phyloP scores from a whole-genome alignment of 768 basidiomycete species.

The Fomitopsis serialis region DNA sequence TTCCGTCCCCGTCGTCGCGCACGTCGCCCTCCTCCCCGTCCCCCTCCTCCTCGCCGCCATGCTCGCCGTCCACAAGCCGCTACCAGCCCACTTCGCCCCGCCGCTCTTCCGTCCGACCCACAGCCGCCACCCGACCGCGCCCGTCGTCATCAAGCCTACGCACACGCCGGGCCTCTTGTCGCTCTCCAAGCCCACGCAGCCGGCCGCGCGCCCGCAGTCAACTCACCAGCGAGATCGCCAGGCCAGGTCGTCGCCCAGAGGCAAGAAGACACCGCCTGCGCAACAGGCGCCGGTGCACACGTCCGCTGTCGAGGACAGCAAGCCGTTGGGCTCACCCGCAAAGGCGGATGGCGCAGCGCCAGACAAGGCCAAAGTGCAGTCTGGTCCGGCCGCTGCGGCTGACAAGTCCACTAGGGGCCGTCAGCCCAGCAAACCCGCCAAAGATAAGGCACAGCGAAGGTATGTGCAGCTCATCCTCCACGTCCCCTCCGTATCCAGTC shows the following conservation, averaged over 20 bases:
- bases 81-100: slow-evolving; percentile 22
- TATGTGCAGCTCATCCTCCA: slow-evolving; percentile 27
- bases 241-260: slow-evolving; percentile 32
- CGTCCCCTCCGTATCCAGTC: slow-evolving; percentile 15
- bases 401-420: slow-evolving; percentile 29
- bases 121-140: slow-evolving; percentile 65
- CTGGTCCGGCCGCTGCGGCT: slow-evolving; percentile 2
- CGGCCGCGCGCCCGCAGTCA: slow-evolving; percentile 30
- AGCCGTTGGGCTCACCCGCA: slow-evolving; percentile 23
- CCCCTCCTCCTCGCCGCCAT: slow-evolving; percentile 21
- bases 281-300: slow-evolving; percentile 19
- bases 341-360: slow-evolving; percentile 5
- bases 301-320: slow-evolving; percentile 24
- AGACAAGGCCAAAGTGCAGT: slow-evolving; percentile 11
- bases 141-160: slow-evolving; percentile 65
- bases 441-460: slow-evolving; percentile 41
- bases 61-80: slow-evolving; percentile 38
- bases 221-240: slow-evolving; percentile 30
- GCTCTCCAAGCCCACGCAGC: slow-evolving; percentile 50
- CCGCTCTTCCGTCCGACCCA: slow-evolving; percentile 33
- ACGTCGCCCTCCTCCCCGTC: slow-evolving; percentile 16
- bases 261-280: slow-evolving; percentile 26
- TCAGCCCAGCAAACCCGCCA: slow-evolving; percentile 32
- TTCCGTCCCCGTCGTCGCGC: slow-evolving; percentile 18
- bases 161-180: slow-evolving; percentile 69